These are phyloP conservation scores for Erysimum cheiranthoides DNA, from an alignment of 345 rosid species.

Conservation along the genomic window DNA sequence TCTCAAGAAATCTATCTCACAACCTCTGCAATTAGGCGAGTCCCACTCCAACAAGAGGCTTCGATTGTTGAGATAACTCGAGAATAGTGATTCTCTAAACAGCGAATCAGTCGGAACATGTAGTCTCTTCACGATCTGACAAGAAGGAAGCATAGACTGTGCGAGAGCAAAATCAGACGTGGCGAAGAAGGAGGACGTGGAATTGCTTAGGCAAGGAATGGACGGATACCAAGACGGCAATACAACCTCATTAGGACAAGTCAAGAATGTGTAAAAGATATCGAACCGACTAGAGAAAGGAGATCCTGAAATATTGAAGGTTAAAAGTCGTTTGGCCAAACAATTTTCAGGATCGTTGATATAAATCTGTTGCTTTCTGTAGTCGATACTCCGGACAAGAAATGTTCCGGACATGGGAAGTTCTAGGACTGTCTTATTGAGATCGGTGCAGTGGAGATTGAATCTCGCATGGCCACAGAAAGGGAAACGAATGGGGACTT, in stretches of 20 bases:
- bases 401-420: constrained; percentile 63
- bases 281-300: constrained; percentile 50
- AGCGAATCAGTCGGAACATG: constrained; percentile 56
- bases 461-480: constrained; percentile 72
- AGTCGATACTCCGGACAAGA: constrained; percentile 63
- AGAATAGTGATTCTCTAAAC: constrained; percentile 40
- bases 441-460: constrained; percentile 51
- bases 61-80: constrained; percentile 31
- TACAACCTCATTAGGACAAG: constrained; percentile 55
- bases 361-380: constrained; percentile 53
- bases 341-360: constrained; percentile 64
- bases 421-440: constrained; percentile 41
- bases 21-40: constrained; percentile 56
- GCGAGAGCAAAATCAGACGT: constrained; percentile 49
- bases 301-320: constrained; percentile 61
- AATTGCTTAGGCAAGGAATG: constrained; percentile 66
- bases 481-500: constrained; percentile 63
- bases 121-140: constrained; percentile 44
- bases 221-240: constrained; percentile 40
- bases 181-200: constrained; percentile 61
- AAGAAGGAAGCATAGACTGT: constrained; percentile 44
- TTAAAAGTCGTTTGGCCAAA: constrained; percentile 60
- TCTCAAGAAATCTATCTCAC: constrained; percentile 58
- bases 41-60: constrained; percentile 63
- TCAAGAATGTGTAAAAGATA: constrained; percentile 62